phyloP scores from a whole-genome alignment of 345 rosid genomes.

The Arabidopsis suecica region DNA sequence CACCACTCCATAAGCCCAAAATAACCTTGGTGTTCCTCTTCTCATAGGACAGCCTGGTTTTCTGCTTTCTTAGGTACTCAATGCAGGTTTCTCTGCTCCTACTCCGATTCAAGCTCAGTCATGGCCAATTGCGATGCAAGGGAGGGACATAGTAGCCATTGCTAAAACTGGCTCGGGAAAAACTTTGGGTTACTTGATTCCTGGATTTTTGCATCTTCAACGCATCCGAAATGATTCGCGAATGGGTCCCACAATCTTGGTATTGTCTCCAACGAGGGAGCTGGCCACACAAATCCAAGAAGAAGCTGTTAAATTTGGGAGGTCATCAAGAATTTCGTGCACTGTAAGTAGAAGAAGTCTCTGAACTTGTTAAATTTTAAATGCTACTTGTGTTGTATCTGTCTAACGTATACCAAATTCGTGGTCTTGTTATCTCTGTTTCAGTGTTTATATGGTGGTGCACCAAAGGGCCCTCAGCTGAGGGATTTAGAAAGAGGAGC shows the following conservation, averaged over 20 bases:
- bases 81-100: slow-evolving; percentile 93
- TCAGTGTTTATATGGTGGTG: slow-evolving; percentile 98
- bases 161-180: slow-evolving; percentile 99
- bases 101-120: slow-evolving; percentile 99
- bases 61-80: slow-evolving; percentile 84
- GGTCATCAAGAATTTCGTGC: slow-evolving; percentile 85
- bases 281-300: slow-evolving; percentile 96
- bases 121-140: slow-evolving; percentile 93
- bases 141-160: slow-evolving; percentile 92
- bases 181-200: slow-evolving; percentile 91
- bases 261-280: slow-evolving; percentile 96
- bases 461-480: slow-evolving; percentile 94
- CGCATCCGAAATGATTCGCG: slow-evolving; percentile 65
- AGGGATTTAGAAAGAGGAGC: slow-evolving; percentile 91
- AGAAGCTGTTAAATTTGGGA: slow-evolving; percentile 93
- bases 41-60: slow-evolving; percentile 64
- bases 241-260: slow-evolving; percentile 91
- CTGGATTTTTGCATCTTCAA: slow-evolving; percentile 86
- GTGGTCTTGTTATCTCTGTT: slow-evolving; percentile 30
- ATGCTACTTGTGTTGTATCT: neutral
- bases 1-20: slow-evolving; percentile 50
- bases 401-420: neutral
- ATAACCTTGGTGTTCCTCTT: slow-evolving; percentile 57
- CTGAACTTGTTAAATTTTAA: slow-evolving; percentile 2
- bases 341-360: slow-evolving; percentile 56